Conservation (phyloP, 768 basidiomycete genomes). For the Agaricus subrufescens region DNA sequence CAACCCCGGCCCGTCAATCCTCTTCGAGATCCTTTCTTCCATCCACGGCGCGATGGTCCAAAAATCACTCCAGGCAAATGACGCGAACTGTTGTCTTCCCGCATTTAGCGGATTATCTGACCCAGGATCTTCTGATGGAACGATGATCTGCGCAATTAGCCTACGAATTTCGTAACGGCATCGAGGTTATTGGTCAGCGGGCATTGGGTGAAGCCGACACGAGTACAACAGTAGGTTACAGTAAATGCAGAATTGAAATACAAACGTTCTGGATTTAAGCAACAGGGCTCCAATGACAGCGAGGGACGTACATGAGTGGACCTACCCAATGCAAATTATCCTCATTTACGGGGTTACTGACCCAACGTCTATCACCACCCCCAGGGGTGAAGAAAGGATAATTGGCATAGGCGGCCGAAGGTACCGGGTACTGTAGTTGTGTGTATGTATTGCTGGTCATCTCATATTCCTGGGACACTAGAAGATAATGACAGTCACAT, state of each 20-base stretch:
- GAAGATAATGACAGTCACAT: not conserved
- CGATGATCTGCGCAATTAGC: conserved; percentile 57
- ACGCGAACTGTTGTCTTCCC: conserved; percentile 58
- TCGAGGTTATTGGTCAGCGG: not conserved
- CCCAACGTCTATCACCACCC: conserved; percentile 64
- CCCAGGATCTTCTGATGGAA: conserved; percentile 27
- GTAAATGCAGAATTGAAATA: too few relatives aligned
- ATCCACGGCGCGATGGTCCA: conserved; percentile 78
- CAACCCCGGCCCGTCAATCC: conserved; percentile 68
- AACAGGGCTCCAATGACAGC: too few relatives aligned
- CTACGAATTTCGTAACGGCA: conserved; percentile 27
- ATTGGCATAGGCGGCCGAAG: conserved; percentile 47
- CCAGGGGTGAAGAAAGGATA: conserved; percentile 76
- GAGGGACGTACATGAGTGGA: conserved; percentile 50
- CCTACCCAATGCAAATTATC: conserved; percentile 72
- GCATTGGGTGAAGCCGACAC: not conserved
- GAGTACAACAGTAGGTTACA: not conserved
- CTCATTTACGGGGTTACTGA: conserved; percentile 42
- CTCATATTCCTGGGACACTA: conserved; percentile 25
- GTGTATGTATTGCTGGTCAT: conserved; percentile 30
- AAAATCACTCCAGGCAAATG: conserved; percentile 67
- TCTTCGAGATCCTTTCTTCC: conserved; percentile 56
- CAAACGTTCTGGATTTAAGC: not conserved
- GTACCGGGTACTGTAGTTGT: conserved; percentile 51
- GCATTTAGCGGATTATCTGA: conserved; percentile 29